A percentile compares a stretch with the other conserved stretches of the same genome.
phyloP scores from a whole-genome alignment of 331 rosid genomes.

The Rosa hybrid region DNA sequence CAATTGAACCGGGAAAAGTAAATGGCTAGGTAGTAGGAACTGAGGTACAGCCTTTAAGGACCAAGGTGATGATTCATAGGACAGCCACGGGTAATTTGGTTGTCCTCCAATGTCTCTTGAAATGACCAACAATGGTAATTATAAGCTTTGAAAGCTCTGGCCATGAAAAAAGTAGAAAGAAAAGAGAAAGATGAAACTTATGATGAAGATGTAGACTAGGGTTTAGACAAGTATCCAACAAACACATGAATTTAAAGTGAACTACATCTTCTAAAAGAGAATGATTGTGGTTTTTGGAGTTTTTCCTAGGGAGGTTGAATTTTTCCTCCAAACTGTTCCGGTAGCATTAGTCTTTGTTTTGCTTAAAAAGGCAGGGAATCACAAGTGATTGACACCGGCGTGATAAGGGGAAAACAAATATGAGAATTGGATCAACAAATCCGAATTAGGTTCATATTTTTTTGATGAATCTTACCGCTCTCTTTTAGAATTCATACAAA shows the following conservation, averaged over 20 bases:
- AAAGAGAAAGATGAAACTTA: constrained; percentile 35
- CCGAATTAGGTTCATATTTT: background rate
- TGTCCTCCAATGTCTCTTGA: constrained; percentile 71
- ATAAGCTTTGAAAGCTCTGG: constrained; percentile 63
- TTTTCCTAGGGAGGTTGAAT: constrained; percentile 62
- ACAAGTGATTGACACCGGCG: constrained; percentile 26
- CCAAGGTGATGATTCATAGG: constrained; percentile 58
- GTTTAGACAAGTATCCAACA: constrained; percentile 51
- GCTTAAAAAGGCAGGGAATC: constrained; percentile 33
- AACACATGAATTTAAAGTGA: constrained; percentile 52
- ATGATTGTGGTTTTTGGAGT: constrained; percentile 54
- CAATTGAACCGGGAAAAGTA: background rate
- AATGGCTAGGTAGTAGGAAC: background rate
- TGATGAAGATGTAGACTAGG: constrained; percentile 70
- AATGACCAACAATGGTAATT: constrained; percentile 56
- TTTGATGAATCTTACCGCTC: background rate
- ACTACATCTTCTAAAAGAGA: constrained; percentile 68
- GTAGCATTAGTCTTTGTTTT: constrained; percentile 32
- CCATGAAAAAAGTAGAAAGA: constrained; percentile 36
- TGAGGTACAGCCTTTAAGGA: background rate
- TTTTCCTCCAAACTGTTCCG: constrained; percentile 36
- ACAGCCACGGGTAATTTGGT: constrained; percentile 63
- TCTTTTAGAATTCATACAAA: too few relatives aligned
- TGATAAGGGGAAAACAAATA: background rate
- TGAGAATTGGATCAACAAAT: constrained; percentile 11